phyloP scores from a whole-genome alignment of 2,329 filamentous ascomycete species.

The Exophiala mesophila region DNA sequence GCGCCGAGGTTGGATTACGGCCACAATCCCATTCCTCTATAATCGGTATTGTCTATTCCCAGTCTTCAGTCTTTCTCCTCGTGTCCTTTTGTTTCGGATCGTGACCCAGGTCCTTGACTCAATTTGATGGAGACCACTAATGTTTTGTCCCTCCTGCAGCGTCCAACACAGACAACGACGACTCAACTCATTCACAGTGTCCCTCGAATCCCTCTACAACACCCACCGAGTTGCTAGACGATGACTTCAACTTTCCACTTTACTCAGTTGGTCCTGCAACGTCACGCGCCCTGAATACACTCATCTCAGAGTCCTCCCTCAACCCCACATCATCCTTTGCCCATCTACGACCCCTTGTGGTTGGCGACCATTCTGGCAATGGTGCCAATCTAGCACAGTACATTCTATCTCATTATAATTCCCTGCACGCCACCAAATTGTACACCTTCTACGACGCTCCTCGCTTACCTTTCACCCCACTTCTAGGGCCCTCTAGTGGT shows the following conservation, averaged over 20 bases:
- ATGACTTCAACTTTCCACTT: slow-evolving; percentile 30
- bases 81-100: too few relatives aligned
- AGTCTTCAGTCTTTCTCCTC: too few relatives aligned
- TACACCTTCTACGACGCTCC: slow-evolving; percentile 21
- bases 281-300: slow-evolving; percentile 59
- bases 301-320: slow-evolving; percentile 39
- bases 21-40: too few relatives aligned
- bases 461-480: slow-evolving; percentile 22
- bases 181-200: too few relatives aligned
- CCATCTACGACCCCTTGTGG: slow-evolving; percentile 53
- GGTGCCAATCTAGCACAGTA: slow-evolving; percentile 72
- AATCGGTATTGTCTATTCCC: too few relatives aligned
- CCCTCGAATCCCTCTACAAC: background rate
- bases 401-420: slow-evolving; percentile 73
- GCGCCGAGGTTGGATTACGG: background rate
- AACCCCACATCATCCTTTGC: slow-evolving; percentile 13
- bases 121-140: too few relatives aligned
- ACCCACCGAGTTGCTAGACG: slow-evolving; percentile 3
- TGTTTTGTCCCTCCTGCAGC: too few relatives aligned
- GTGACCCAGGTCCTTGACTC: too few relatives aligned
- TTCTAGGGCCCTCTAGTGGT: slow-evolving; percentile 26
- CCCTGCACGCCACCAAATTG: slow-evolving; percentile 18
- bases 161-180: background rate
- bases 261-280: slow-evolving; percentile 49
- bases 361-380: slow-evolving; percentile 78